Conservation (phyloP, 2,329 filamentous ascomycete species). For the Whalleya microplaca region DNA sequence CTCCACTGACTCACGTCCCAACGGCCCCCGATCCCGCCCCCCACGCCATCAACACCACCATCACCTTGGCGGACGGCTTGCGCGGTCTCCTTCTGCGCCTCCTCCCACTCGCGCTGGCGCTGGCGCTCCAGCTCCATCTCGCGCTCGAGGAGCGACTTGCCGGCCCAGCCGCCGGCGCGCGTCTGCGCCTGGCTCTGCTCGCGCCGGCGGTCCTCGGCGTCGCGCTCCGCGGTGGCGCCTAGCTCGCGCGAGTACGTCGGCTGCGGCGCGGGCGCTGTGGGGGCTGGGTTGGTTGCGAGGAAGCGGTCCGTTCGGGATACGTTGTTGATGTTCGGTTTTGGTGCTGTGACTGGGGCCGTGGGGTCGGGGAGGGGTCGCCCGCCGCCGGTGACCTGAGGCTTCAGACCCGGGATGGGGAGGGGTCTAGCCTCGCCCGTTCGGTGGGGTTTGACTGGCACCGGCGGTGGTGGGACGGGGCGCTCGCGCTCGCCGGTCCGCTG, state of each 20-base stretch:
- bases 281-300: slow-evolving; percentile 58
- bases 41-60: slow-evolving; percentile 64
- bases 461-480: slow-evolving; percentile 8
- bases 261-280: slow-evolving; percentile 44
- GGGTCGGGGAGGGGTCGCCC: slow-evolving; percentile 35
- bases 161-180: slow-evolving; percentile 65
- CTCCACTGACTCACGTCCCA: slow-evolving; percentile 80
- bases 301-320: slow-evolving; percentile 60
- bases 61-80: slow-evolving; percentile 51
- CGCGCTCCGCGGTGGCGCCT: slow-evolving; percentile 62
- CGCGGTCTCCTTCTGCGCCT: slow-evolving; percentile 69
- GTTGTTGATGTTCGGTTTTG: slow-evolving; percentile 37
- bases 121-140: slow-evolving; percentile 82
- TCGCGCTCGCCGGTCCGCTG: not conserved
- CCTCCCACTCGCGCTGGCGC: slow-evolving; percentile 80
- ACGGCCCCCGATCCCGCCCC: slow-evolving; percentile 66
- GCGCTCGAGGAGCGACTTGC: slow-evolving; percentile 73
- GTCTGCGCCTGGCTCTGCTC: slow-evolving; percentile 62
- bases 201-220: slow-evolving; percentile 64
- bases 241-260: slow-evolving; percentile 60
- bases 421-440: slow-evolving; percentile 52
- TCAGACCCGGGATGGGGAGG: slow-evolving; percentile 51
- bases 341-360: slow-evolving; percentile 10
- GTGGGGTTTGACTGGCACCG: slow-evolving; percentile 40
- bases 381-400: slow-evolving; percentile 35